Evolutionary conservation across 306 rosid genomes (phyloP), one percentile per base, ranked within the genome.

Genomic region (Albizia julibrissin): DNA sequence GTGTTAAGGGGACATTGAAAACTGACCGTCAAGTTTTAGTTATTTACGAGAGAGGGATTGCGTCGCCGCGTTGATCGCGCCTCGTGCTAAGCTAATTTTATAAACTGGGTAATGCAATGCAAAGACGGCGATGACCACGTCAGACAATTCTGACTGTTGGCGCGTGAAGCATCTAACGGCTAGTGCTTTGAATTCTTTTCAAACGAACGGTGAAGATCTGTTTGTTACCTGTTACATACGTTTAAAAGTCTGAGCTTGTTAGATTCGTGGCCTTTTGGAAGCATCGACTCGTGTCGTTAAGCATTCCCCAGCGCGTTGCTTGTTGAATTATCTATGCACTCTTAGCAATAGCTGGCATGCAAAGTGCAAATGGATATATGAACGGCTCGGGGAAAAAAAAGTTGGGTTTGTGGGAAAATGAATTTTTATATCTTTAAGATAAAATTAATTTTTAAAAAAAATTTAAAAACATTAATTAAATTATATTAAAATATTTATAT

Each of bases 11-110:
- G 3, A 2, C 27, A 22, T 52, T 59, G 4, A 2, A 69, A 81
- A 10, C 3, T 50, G 34, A 75, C 72, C 43, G 33, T 10, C 27
- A 3, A 39, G 2, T 72, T 81, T 24, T 8, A 13, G 66, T 46
- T 85, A 87, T 87, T 83, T 89, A 86, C 83, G 62, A 56, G 14
- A 71, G 46, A 2, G n/a, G 39, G 65, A 65, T 85, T 83, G 70
- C 86, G 85, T 84, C n/a, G 52, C 82, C 80, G 87, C 94, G 92
- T 87, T 69, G 82, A 91, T 82, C 50, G 69, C 83, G 91, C 86
- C 82, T 24, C 76, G 37, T 80, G 79, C 79, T 76, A 77, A 84
- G 70, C 49, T 69, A 61, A 85, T 33, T 72, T 6, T 44, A 3
- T 37, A 0, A n/a, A 58, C 64, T 62, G 39, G 16, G 6, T 14